These are phyloP conservation scores for Triticum urartu DNA, from an alignment of 176 grass and related monocot species.

Conservation along the genomic window DNA sequence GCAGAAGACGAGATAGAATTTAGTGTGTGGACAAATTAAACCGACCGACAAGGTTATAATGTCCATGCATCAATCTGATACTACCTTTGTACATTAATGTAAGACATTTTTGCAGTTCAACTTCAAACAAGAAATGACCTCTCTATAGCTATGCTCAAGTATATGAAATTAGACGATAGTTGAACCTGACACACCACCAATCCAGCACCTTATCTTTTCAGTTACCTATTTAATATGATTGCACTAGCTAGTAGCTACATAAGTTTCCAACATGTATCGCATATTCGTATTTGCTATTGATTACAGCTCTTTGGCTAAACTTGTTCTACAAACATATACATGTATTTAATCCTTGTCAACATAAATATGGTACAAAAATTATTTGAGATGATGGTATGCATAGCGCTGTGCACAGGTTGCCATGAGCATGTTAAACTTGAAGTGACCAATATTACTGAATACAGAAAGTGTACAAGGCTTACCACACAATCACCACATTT, in stretches of 20 bases:
- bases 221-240: conserved; percentile 9
- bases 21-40: conserved; percentile 8
- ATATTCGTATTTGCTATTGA: conserved; percentile 19
- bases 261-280: neutral
- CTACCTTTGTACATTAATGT: no score
- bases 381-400: neutral
- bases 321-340: neutral
- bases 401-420: neutral
- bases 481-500: conserved; percentile 86
- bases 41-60: neutral
- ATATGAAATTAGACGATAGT: neutral
- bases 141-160: neutral
- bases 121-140: neutral
- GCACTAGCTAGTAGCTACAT: neutral
- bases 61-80: conserved; percentile 8
- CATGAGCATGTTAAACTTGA: conserved; percentile 18
- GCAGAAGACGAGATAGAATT: neutral
- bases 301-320: neutral
- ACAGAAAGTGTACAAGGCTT: conserved; percentile 33
- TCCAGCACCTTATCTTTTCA: neutral
- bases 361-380: conserved; percentile 21
- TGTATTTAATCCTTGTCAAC: neutral
- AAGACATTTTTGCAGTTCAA: neutral
- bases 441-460: conserved; percentile 18
- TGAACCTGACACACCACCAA: conserved; percentile 2